phyloP scores from a whole-genome alignment of 495 filamentous ascomycete genomes.

The Articulospora tetracladia region DNA sequence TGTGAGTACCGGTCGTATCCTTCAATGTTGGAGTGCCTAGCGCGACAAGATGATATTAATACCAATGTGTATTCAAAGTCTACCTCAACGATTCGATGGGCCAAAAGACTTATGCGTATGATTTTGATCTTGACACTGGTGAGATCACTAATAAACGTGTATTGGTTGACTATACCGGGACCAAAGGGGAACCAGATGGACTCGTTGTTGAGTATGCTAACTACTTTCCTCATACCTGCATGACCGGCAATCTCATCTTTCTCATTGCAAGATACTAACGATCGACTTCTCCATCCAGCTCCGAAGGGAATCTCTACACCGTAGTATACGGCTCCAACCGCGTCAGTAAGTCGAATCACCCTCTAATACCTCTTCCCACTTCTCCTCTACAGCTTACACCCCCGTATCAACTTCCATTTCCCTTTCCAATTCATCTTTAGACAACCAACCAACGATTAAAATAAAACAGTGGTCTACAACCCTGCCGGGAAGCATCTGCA shows the following conservation, averaged over 20 bases:
- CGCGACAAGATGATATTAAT: neutral
- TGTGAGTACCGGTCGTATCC: neutral
- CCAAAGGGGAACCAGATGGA: slow-evolving; percentile 27
- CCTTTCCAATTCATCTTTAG: neutral
- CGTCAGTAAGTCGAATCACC: slow-evolving; percentile 8
- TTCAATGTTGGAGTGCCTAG: no score
- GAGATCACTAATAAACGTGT: slow-evolving; percentile 24
- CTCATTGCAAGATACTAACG: no score
- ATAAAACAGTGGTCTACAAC: slow-evolving; percentile 8
- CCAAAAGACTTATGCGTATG: slow-evolving; percentile 24
- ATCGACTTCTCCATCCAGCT: neutral
- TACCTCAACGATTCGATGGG: slow-evolving; percentile 29
- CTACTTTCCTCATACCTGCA: neutral
- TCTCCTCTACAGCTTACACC: neutral
- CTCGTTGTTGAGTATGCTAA: slow-evolving; percentile 24
- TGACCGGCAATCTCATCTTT: no score
- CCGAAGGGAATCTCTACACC: slow-evolving; percentile 14
- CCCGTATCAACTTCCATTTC: no score
- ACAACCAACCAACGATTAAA: neutral
- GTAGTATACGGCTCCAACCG: slow-evolving; percentile 6
- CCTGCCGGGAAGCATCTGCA: slow-evolving; percentile 7
- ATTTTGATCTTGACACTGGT: slow-evolving; percentile 29
- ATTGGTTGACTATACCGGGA: slow-evolving; percentile 22
- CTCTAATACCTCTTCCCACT: neutral
- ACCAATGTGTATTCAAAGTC: slow-evolving; percentile 20